phyloP scores from a whole-genome alignment of 2,329 filamentous ascomycete species.

The Dothideomycetes sp. region DNA sequence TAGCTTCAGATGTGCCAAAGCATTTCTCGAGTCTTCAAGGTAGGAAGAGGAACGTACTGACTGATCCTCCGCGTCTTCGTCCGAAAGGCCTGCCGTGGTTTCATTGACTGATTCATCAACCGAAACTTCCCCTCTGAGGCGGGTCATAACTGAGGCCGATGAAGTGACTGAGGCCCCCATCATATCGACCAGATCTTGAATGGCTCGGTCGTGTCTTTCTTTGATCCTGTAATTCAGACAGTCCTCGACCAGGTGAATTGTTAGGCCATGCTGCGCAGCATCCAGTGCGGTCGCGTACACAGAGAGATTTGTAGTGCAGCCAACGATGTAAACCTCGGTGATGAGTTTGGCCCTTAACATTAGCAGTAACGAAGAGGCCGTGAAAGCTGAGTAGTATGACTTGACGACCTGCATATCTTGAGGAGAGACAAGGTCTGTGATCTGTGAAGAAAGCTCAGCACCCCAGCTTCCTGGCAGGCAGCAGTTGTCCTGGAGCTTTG shows the following conservation, averaged over 20 bases:
- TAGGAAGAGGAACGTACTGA: slow-evolving; percentile 10
- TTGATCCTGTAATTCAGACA: slow-evolving; percentile 74
- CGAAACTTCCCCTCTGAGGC: slow-evolving; percentile 8
- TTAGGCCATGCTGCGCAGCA: slow-evolving; percentile 76
- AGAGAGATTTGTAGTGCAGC: slow-evolving; percentile 76
- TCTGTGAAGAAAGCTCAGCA: slow-evolving; percentile 41
- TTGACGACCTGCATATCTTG: slow-evolving; percentile 54
- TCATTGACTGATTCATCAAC: slow-evolving; percentile 11
- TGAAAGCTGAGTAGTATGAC: slow-evolving; percentile 80
- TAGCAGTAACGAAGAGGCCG: slow-evolving; percentile 61
- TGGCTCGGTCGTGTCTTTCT: slow-evolving; percentile 58
- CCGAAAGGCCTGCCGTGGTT: slow-evolving; percentile 3
- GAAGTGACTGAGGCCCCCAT: slow-evolving; percentile 62
- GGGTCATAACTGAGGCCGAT: slow-evolving; percentile 44
- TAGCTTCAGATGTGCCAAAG: slow-evolving; percentile 1
- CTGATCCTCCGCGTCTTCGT: slow-evolving; percentile 7
- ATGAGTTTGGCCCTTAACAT: slow-evolving; percentile 77
- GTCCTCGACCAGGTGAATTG: slow-evolving; percentile 80
- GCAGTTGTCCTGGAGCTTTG: slow-evolving; percentile 30
- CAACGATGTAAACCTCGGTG: slow-evolving; percentile 83
- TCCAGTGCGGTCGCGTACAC: slow-evolving; percentile 88
- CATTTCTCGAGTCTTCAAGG: background rate
- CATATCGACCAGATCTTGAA: slow-evolving; percentile 61
- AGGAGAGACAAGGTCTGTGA: slow-evolving; percentile 43
- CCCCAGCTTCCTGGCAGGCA: slow-evolving; percentile 37